phyloP scores from a whole-genome alignment of 257 asterid species.

The Nyctanthes arbortristis region DNA sequence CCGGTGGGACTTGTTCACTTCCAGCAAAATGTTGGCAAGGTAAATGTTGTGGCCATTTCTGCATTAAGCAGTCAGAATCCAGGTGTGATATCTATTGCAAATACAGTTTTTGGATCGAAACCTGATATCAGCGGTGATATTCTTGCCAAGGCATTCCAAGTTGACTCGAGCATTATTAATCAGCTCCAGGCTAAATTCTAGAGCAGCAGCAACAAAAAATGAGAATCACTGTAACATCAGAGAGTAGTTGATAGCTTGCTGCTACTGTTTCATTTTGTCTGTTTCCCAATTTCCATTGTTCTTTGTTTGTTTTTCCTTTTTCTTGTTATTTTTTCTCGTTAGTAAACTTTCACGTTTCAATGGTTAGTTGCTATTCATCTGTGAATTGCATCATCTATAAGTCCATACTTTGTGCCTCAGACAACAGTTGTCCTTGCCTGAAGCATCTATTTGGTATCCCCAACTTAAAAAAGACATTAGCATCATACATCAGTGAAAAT shows the following conservation, averaged over 20 bases:
- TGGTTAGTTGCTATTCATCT: not conserved
- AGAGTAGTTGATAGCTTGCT: not conserved
- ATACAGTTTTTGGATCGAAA: slow-evolving; percentile 39
- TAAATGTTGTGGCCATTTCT: slow-evolving; percentile 35
- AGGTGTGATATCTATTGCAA: slow-evolving; percentile 40
- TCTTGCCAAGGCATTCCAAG: slow-evolving; percentile 46
- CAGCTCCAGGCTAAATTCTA: slow-evolving; percentile 33
- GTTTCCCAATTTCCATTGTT: not conserved
- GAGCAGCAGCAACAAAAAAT: not conserved
- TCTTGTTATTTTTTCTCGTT: not conserved
- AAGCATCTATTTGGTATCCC: too few relatives aligned
- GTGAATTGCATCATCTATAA: too few relatives aligned
- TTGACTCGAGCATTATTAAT: slow-evolving; percentile 33
- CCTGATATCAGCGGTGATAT: slow-evolving; percentile 28
- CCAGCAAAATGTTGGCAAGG: slow-evolving; percentile 33
- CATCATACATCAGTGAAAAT: too few relatives aligned
- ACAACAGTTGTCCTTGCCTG: too few relatives aligned
- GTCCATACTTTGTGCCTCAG: too few relatives aligned
- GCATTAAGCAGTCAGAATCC: slow-evolving; percentile 50
- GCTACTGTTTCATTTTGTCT: not conserved
- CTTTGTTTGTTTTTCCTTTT: too few relatives aligned
- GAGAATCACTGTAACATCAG: not conserved
- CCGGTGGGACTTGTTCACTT: slow-evolving; percentile 42
- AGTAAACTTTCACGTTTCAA: too few relatives aligned
- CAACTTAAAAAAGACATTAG: too few relatives aligned